Conservation (phyloP, 768 basidiomycete genomes). For the Naganishia friedmannii region DNA sequence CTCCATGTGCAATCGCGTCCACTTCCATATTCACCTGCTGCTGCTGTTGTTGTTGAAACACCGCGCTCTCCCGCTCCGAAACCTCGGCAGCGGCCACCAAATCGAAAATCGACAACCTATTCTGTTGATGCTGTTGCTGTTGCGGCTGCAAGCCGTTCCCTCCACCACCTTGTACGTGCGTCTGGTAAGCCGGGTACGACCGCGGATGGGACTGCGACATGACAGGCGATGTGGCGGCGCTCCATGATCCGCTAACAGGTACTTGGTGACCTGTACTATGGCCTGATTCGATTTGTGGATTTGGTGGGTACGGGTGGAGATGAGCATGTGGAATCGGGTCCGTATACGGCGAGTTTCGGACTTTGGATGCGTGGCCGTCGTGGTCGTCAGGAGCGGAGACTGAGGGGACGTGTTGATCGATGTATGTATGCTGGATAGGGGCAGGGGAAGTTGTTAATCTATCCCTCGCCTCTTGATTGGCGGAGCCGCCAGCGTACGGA, state of each 20-base stretch:
- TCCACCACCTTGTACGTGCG: background rate
- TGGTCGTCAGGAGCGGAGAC: background rate
- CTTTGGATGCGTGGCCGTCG: background rate
- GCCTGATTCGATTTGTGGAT: too few relatives aligned
- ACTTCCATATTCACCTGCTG: background rate
- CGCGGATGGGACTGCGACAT: background rate
- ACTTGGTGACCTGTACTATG: too few relatives aligned
- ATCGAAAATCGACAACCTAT: constrained; percentile 17
- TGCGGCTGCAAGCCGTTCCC: background rate
- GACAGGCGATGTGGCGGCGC: constrained; percentile 10
- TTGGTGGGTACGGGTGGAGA: background rate
- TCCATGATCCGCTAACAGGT: background rate
- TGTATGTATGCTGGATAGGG: background rate
- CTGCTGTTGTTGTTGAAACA: constrained; percentile 2
- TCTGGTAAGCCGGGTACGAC: background rate
- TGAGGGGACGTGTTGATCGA: background rate
- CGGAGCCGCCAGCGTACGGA: background rate
- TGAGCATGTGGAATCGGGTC: constrained; percentile 20
- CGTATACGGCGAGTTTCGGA: constrained; percentile 3
- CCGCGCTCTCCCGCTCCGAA: constrained; percentile 10
- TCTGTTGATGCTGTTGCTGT: constrained; percentile 1
- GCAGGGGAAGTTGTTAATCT: background rate
- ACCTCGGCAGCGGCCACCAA: constrained; percentile 8
- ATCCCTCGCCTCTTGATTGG: background rate
- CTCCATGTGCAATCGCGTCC: background rate